Percentiles rank a stretch among this genome's conserved stretches.
Conservation (phyloP, 305 asterid genomes). For the Fraxinus albicans region DNA sequence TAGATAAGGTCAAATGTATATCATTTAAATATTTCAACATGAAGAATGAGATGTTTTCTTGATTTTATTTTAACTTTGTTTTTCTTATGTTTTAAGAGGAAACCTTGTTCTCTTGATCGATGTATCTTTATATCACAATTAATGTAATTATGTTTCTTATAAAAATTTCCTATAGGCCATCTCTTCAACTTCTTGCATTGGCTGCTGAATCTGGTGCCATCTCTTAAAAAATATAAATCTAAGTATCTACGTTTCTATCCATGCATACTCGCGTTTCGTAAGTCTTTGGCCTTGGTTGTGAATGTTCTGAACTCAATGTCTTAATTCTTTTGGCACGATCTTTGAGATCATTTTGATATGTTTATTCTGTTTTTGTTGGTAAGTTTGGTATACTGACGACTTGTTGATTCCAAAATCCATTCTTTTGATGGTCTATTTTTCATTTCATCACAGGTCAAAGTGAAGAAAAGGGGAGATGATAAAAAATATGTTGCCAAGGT, state of each 20-base stretch:
- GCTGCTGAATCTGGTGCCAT: not conserved
- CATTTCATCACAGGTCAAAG: slow-evolving; percentile 67
- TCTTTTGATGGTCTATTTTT: slow-evolving; percentile 8
- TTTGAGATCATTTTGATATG: not conserved
- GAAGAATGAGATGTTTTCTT: not conserved
- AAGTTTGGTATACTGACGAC: too few relatives aligned
- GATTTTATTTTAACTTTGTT: not conserved
- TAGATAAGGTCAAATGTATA: not conserved
- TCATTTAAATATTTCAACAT: not conserved
- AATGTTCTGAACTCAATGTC: not conserved
- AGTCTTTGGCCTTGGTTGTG: not conserved
- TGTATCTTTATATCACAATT: not conserved
- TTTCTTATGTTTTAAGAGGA: not conserved
- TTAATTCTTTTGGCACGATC: not conserved
- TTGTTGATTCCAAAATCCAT: not conserved
- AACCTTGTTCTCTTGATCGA: not conserved
- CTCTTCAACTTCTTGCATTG: not conserved
- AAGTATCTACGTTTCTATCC: not conserved
- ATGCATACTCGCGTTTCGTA: not conserved
- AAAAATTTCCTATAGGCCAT: not conserved
- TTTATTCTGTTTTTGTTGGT: not conserved
- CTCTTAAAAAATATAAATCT: not conserved
- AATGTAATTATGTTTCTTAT: not conserved
- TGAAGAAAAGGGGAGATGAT: slow-evolving; percentile 87
- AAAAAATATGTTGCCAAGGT: slow-evolving; percentile 93